Evolutionary conservation across 2,329 filamentous ascomycete species (phyloP).

Genomic region (Microdochium bolleyi): DNA sequence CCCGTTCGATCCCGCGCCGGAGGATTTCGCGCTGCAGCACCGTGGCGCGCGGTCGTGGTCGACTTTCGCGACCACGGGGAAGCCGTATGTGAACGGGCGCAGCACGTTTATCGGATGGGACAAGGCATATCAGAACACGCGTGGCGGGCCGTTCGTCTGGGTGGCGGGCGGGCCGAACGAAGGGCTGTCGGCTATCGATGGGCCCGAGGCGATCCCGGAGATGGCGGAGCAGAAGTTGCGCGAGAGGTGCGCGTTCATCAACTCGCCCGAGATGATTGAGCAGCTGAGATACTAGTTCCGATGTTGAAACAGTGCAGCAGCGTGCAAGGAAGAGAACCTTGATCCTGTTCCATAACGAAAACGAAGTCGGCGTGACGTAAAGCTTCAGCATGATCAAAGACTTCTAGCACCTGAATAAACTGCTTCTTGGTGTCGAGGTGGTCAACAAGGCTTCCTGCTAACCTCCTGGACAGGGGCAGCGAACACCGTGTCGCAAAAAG

Average conservation of each 20-base stretch:
- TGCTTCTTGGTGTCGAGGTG: too few relatives aligned
- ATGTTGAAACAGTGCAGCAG: too few relatives aligned
- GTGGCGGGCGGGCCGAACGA: constrained; percentile 35
- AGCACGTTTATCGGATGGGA: constrained; percentile 32
- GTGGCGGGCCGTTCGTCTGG: constrained; percentile 23
- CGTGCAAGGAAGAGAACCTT: too few relatives aligned
- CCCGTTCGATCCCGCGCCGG: constrained; percentile 24
- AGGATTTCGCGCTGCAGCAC: constrained; percentile 29
- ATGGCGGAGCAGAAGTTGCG: constrained; percentile 31
- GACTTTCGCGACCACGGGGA: constrained; percentile 31
- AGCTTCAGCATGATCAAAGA: too few relatives aligned
- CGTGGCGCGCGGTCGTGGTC: constrained; percentile 38
- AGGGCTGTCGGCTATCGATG: constrained; percentile 30
- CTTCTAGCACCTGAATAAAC: too few relatives aligned
- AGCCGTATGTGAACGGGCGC: constrained; percentile 18
- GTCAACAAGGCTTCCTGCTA: too few relatives aligned
- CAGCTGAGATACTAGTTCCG: constrained; percentile 27
- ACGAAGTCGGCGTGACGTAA: too few relatives aligned
- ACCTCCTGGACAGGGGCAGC: too few relatives aligned
- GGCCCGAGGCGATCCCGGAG: constrained; percentile 20
- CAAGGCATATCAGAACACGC: constrained; percentile 20
- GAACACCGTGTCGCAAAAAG: too few relatives aligned
- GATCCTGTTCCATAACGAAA: too few relatives aligned
- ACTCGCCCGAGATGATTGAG: constrained; percentile 31
- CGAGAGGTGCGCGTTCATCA: constrained; percentile 38